phyloP scores from a whole-genome alignment of 208 protist species.

The Trichomonas tenax region DNA sequence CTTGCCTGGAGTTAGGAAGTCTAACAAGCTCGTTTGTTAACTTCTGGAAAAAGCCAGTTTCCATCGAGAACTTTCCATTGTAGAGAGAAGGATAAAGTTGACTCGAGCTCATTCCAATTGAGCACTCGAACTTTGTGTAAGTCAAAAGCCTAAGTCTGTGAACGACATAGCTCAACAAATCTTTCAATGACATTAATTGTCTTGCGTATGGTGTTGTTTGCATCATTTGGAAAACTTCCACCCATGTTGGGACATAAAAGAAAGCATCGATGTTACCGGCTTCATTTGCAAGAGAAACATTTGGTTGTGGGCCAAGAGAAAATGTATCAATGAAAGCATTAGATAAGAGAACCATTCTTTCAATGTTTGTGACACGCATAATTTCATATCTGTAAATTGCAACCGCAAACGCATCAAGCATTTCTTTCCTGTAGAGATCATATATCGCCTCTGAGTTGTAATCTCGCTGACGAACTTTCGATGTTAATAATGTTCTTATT shows the following conservation, averaged over 20 bases:
- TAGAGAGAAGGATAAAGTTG: background rate
- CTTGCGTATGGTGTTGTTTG: background rate
- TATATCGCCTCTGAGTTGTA: background rate
- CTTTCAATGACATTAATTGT: background rate
- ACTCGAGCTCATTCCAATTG: background rate
- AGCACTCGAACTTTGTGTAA: background rate
- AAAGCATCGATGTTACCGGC: background rate
- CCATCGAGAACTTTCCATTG: background rate
- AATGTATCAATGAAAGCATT: background rate
- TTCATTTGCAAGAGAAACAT: background rate
- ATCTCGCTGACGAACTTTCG: background rate
- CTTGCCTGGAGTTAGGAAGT: background rate
- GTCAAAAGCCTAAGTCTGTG: background rate
- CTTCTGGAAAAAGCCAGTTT: background rate
- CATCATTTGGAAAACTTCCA: background rate
- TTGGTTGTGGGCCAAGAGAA: background rate
- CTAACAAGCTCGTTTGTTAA: background rate
- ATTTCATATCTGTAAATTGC: background rate
- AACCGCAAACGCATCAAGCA: background rate
- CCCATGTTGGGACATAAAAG: background rate
- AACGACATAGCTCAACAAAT: background rate
- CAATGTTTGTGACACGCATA: background rate
- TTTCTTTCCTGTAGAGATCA: background rate
- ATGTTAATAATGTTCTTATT: background rate
- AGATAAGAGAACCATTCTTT: background rate